A percentile compares a stretch with the other conserved stretches of the same genome.
These are phyloP conservation scores for Aspergillus caelatus DNA, from an alignment of 2,329 filamentous ascomycete species.

Conservation along the genomic window DNA sequence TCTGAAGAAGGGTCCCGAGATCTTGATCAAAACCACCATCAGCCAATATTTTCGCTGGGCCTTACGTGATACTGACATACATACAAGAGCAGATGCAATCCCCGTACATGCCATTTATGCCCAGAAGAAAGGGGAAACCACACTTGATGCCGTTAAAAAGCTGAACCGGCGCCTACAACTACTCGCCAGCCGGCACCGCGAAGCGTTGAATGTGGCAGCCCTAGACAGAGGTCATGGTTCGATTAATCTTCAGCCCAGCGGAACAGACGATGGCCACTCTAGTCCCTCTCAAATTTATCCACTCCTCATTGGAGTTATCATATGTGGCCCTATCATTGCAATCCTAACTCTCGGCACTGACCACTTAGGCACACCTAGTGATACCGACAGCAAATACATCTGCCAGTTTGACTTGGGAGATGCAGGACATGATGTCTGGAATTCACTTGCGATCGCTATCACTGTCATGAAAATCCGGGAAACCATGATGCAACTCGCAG, in stretches of 20 bases:
- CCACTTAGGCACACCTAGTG: slow-evolving; percentile 26
- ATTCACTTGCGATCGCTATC: slow-evolving; percentile 60
- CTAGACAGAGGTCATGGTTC: background rate
- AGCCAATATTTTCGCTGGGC: slow-evolving; percentile 58
- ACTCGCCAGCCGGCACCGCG: slow-evolving; percentile 48
- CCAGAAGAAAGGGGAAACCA: slow-evolving; percentile 42
- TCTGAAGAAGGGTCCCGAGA: slow-evolving; percentile 37
- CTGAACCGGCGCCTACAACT: slow-evolving; percentile 48
- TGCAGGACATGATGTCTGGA: slow-evolving; percentile 62
- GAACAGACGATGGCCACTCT: slow-evolving; percentile 12
- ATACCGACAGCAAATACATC: slow-evolving; percentile 40
- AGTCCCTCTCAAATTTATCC: slow-evolving; percentile 37
- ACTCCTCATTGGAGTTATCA: slow-evolving; percentile 58
- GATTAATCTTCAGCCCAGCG: background rate
- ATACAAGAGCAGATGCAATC: slow-evolving; percentile 35
- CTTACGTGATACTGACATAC: slow-evolving; percentile 51
- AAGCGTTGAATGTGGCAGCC: slow-evolving; percentile 22
- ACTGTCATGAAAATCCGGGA: slow-evolving; percentile 57
- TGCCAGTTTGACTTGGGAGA: slow-evolving; percentile 58
- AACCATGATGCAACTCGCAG: slow-evolving; percentile 50
- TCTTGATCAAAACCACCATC: slow-evolving; percentile 45
- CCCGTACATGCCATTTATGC: slow-evolving; percentile 52
- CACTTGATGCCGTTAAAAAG: slow-evolving; percentile 44
- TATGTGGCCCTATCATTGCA: slow-evolving; percentile 55
- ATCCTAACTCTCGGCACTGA: slow-evolving; percentile 55